Percentiles rank a stretch among this genome's conserved stretches.
phyloP scores from a whole-genome alignment of 352 stramenopile genomes.

The Globisporangium parvum region DNA sequence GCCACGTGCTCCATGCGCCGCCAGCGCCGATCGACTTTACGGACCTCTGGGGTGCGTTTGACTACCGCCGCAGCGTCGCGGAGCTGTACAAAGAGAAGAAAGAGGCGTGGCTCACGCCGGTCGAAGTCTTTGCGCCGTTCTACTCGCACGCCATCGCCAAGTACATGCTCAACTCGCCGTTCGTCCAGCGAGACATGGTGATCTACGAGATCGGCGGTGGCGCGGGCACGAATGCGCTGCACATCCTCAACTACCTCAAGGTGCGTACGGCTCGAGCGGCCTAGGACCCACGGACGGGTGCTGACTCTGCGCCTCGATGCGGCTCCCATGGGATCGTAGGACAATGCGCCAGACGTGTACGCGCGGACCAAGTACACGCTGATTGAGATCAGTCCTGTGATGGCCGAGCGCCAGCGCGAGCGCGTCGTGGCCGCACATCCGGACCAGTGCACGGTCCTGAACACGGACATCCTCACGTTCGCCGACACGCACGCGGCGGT shows the following conservation, averaged over 20 bases:
- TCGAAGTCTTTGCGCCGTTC: slow-evolving; percentile 84
- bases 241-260: slow-evolving; percentile 87
- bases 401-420: slow-evolving; percentile 73
- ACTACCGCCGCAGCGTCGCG: slow-evolving; percentile 61
- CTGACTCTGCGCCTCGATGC: not conserved
- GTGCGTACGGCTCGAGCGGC: slow-evolving; percentile 3
- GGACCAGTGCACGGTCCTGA: slow-evolving; percentile 61
- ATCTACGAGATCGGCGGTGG: slow-evolving; percentile 88
- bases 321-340: not conserved
- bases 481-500: slow-evolving; percentile 45
- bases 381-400: slow-evolving; percentile 85
- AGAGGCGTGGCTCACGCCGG: slow-evolving; percentile 88
- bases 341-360: slow-evolving; percentile 74
- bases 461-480: slow-evolving; percentile 78
- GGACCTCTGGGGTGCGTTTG: slow-evolving; percentile 66
- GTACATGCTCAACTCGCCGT: slow-evolving; percentile 83
- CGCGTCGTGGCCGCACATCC: slow-evolving; percentile 55
- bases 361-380: slow-evolving; percentile 80
- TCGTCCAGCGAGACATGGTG: slow-evolving; percentile 40
- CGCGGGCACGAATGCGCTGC: slow-evolving; percentile 84
- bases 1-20: slow-evolving; percentile 70
- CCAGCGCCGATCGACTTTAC: slow-evolving; percentile 60
- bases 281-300: not conserved
- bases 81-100: slow-evolving; percentile 59
- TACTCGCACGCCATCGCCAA: slow-evolving; percentile 86